Conservation (phyloP, 2,329 filamentous ascomycete genomes). For the Plenodomus tracheiphilus region DNA sequence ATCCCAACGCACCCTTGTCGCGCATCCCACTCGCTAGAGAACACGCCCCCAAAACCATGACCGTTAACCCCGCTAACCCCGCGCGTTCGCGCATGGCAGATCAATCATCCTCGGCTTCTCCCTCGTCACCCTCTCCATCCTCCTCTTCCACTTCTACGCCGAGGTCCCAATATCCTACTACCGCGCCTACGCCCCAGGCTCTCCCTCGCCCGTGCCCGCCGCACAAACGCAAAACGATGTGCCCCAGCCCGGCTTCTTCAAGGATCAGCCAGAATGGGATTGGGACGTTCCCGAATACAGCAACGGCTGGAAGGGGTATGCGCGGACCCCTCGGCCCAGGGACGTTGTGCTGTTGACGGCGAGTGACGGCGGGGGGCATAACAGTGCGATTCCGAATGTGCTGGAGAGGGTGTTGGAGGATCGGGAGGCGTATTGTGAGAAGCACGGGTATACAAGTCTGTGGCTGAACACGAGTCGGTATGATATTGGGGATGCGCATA, state of each 20-base stretch:
- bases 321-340: slow-evolving; percentile 35
- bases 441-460: slow-evolving; percentile 44
- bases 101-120: slow-evolving; percentile 23
- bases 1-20: too few species aligned
- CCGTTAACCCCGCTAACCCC: slow-evolving; percentile 5
- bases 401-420: slow-evolving; percentile 40
- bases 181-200: slow-evolving; percentile 25
- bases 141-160: slow-evolving; percentile 30
- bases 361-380: slow-evolving; percentile 48
- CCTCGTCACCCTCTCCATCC: slow-evolving; percentile 21
- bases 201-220: slow-evolving; percentile 6
- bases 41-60: too few species aligned
- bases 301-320: slow-evolving; percentile 33
- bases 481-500: slow-evolving; percentile 41
- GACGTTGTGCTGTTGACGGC: slow-evolving; percentile 47
- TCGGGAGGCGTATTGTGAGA: slow-evolving; percentile 41
- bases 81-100: slow-evolving; percentile 9
- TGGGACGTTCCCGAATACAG: slow-evolving; percentile 32
- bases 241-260: slow-evolving; percentile 38
- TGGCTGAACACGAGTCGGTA: slow-evolving; percentile 48
- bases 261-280: slow-evolving; percentile 36
- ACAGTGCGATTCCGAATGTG: slow-evolving; percentile 45
- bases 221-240: slow-evolving; percentile 22
- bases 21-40: background rate
- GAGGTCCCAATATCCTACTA: slow-evolving; percentile 32